A percentile compares a stretch with the other conserved stretches of the same genome.
phyloP scores from a whole-genome alignment of 2,329 filamentous ascomycete genomes.

The Colletotrichum agaves region DNA sequence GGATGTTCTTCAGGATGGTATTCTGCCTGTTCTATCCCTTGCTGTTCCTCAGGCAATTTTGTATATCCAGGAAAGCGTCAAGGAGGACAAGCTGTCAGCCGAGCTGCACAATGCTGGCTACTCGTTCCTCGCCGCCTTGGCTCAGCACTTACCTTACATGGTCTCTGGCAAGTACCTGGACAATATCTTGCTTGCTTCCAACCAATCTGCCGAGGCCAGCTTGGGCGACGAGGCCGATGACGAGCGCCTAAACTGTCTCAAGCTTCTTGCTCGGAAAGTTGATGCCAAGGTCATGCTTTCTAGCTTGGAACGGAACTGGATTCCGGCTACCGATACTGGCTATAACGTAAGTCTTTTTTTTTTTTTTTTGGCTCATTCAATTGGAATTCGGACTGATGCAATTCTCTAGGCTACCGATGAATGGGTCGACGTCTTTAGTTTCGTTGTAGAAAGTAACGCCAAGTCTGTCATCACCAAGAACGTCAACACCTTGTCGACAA shows the following conservation, averaged over 20 bases:
- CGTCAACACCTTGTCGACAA: conserved; percentile 72
- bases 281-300: conserved; percentile 80
- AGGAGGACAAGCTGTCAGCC: conserved; percentile 62
- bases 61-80: conserved; percentile 75
- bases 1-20: conserved; percentile 86
- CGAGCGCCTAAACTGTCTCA: conserved; percentile 75
- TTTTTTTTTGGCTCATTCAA: conserved; percentile 41
- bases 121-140: conserved; percentile 80
- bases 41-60: conserved; percentile 78
- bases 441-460: conserved; percentile 78
- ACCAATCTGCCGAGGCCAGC: conserved; percentile 72
- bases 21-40: conserved; percentile 83
- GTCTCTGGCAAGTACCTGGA: conserved; percentile 80
- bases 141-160: conserved; percentile 90
- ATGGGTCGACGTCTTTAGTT: conserved; percentile 74
- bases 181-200: conserved; percentile 76
- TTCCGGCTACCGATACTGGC: conserved; percentile 69
- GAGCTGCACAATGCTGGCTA: conserved; percentile 86
- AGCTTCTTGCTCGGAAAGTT: conserved; percentile 79
- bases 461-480: conserved; percentile 85
- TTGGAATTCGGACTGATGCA: background rate
- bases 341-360: conserved; percentile 63
- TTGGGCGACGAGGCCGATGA: conserved; percentile 72
- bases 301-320: conserved; percentile 79
- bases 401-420: conserved; percentile 70